A percentile compares a stretch with the other conserved stretches of the same genome.
These are phyloP conservation scores for Rhizopogon sp. DNA, from an alignment of 768 basidiomycete genomes.

Conservation along the genomic window DNA sequence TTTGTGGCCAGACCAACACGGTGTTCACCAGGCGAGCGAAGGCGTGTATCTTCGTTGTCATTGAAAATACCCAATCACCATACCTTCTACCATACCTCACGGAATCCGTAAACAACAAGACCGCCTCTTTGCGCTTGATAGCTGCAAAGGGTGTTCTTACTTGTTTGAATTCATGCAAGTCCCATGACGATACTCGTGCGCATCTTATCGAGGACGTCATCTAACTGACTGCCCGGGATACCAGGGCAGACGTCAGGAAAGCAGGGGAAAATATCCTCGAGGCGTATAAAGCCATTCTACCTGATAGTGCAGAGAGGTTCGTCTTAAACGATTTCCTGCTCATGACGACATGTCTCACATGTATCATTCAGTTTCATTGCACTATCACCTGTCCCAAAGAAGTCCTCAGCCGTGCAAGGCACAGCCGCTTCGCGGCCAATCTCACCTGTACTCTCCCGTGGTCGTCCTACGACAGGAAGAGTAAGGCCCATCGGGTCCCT, in stretches of 20 bases:
- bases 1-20: constrained; percentile 76
- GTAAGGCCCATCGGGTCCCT: background rate
- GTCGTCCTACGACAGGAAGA: background rate
- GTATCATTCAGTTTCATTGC: constrained; percentile 51
- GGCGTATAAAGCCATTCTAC: constrained; percentile 68
- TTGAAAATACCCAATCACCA: constrained; percentile 65
- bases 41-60: constrained; percentile 51
- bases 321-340: constrained; percentile 10
- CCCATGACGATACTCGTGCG: constrained; percentile 65
- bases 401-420: constrained; percentile 47
- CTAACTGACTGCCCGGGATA: constrained; percentile 60
- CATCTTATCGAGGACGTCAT: constrained; percentile 69
- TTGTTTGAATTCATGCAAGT: constrained; percentile 72
- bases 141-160: constrained; percentile 62
- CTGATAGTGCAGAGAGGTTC: constrained; percentile 62
- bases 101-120: constrained; percentile 61
- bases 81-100: constrained; percentile 56
- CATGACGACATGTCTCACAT: constrained; percentile 5
- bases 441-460: background rate
- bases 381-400: constrained; percentile 73
- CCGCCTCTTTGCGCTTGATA: constrained; percentile 55
- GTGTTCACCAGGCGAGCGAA: constrained; percentile 66
- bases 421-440: background rate
- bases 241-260: constrained; percentile 72
- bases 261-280: constrained; percentile 67